Conservation (phyloP, 225 moss, liverwort and hornwort genomes). For the Climacium dendroides region DNA sequence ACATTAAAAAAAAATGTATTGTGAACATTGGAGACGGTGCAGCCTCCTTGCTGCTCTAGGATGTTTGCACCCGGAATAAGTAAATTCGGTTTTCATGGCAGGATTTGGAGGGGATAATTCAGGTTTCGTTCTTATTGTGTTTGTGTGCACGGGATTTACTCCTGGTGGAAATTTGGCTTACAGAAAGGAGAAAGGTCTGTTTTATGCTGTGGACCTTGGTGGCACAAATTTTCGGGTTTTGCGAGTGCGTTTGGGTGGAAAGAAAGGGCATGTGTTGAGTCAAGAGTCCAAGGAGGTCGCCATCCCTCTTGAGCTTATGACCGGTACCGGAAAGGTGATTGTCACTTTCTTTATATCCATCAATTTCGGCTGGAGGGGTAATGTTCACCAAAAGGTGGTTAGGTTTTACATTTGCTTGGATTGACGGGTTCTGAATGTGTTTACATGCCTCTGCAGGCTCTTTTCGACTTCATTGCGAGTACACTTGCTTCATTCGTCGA, state of each 20-base stretch:
- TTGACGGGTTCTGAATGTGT: neutral
- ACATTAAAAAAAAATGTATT: neutral
- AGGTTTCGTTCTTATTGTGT: neutral
- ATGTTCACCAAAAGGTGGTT: neutral
- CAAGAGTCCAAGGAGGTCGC: conserved; percentile 89
- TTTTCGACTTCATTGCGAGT: conserved; percentile 84
- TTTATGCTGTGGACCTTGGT: conserved; percentile 86
- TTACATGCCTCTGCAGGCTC: conserved; percentile 32
- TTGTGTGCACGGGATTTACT: neutral
- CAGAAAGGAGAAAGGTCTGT: conserved; percentile 73
- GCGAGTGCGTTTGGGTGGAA: conserved; percentile 72
- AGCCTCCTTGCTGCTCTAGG: neutral
- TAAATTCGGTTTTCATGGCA: neutral
- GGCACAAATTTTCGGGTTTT: conserved; percentile 94
- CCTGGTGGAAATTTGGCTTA: neutral
- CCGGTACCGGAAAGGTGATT: conserved; percentile 63
- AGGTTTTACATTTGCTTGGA: neutral
- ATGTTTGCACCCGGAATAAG: neutral
- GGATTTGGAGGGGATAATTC: neutral
- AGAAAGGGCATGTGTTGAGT: conserved; percentile 64
- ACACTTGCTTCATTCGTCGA: conserved; percentile 62
- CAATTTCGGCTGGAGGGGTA: neutral
- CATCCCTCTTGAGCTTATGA: conserved; percentile 75
- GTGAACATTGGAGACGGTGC: neutral
- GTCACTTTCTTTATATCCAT: neutral